These are phyloP conservation scores for Dendrobium nobile DNA, from an alignment of 106 monocot species.

Conservation along the genomic window DNA sequence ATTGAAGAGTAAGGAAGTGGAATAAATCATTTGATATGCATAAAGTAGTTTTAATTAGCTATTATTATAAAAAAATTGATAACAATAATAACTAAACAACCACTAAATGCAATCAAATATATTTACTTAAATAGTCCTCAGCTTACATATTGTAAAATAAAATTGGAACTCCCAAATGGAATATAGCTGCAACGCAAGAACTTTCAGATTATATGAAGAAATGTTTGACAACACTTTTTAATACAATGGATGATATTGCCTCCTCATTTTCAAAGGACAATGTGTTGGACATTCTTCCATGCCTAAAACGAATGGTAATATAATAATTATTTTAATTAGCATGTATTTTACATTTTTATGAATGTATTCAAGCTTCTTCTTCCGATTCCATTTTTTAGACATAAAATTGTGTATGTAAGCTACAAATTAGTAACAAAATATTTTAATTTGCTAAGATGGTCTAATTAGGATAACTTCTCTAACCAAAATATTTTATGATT, in stretches of 20 bases:
- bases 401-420: not conserved
- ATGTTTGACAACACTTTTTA: conserved; percentile 15
- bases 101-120: too few relatives aligned
- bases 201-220: conserved; percentile 30
- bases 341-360: not conserved
- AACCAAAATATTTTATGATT: not conserved
- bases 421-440: too few relatives aligned
- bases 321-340: not conserved
- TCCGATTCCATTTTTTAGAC: not conserved
- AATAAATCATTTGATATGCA: not conserved
- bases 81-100: too few relatives aligned
- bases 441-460: not conserved
- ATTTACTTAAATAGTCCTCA: too few relatives aligned
- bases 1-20: conserved; percentile 25
- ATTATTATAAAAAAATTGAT: too few relatives aligned
- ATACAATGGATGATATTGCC: conserved; percentile 14
- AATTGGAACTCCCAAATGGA: conserved; percentile 9
- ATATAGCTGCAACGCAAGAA: not conserved
- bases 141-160: not conserved
- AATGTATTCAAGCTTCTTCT: not conserved
- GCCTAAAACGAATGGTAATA: not conserved
- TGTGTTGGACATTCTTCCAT: conserved; percentile 1
- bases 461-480: not conserved
- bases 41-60: too few relatives aligned
- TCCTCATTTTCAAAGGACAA: not conserved